Conservation (phyloP, 306 rosid genomes). For the Gleditsia sinensis region DNA sequence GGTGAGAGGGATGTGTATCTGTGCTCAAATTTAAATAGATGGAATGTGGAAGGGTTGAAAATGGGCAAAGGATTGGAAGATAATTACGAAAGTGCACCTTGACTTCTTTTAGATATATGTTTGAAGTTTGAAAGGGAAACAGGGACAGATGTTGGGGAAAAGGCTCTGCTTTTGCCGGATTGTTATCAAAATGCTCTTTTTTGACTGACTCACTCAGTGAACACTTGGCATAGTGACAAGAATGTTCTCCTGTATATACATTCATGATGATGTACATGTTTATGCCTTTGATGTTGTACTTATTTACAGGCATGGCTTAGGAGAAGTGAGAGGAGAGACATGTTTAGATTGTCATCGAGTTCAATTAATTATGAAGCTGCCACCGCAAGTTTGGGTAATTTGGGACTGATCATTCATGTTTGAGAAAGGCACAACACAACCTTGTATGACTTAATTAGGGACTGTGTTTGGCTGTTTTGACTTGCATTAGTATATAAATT, state of each 20-base stretch:
- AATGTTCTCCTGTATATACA: slow-evolving; percentile 28
- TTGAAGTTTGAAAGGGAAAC: slow-evolving; percentile 53
- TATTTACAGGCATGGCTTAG: slow-evolving; percentile 1
- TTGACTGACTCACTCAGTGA: slow-evolving; percentile 56
- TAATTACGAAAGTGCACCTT: slow-evolving; percentile 72
- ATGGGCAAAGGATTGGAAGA: slow-evolving; percentile 33
- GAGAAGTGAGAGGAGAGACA: slow-evolving; percentile 9
- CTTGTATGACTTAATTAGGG: not conserved
- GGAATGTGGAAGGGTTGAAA: slow-evolving; percentile 20
- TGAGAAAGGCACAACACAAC: slow-evolving; percentile 36
- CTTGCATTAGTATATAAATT: not conserved
- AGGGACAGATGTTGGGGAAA: slow-evolving; percentile 81
- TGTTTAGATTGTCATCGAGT: slow-evolving; percentile 10
- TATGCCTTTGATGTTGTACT: not conserved
- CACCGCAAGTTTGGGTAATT: slow-evolving; percentile 3
- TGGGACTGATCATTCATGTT: slow-evolving; percentile 25
- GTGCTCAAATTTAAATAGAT: slow-evolving; percentile 59
- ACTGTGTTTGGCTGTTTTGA: slow-evolving; percentile 5
- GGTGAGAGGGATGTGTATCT: slow-evolving; percentile 36
- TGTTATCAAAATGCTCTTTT: slow-evolving; percentile 61
- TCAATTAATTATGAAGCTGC: slow-evolving; percentile 30
- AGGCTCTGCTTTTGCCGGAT: slow-evolving; percentile 86
- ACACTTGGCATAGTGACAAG: slow-evolving; percentile 48
- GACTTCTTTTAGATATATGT: slow-evolving; percentile 51
- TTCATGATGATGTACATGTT: not conserved